Evolutionary conservation across 2,329 filamentous ascomycete species (phyloP).

Genomic region (Seiridium unicorne): DNA sequence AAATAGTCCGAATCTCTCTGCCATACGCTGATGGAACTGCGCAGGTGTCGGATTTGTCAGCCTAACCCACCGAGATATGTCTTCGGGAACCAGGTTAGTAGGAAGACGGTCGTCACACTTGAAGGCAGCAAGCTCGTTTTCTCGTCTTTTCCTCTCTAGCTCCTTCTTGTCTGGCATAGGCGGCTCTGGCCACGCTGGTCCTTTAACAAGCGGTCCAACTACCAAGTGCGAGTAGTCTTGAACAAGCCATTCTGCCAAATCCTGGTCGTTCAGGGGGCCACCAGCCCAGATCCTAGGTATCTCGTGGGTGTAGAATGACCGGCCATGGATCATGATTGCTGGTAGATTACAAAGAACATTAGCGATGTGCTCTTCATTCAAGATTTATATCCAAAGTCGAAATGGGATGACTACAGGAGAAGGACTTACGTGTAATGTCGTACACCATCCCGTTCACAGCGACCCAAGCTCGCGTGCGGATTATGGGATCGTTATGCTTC

Average conservation of each 20-base stretch:
- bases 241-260: background rate
- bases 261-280: background rate
- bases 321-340: constrained; percentile 10
- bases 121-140: background rate
- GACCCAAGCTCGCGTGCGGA: constrained; percentile 8
- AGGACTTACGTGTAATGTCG: constrained; percentile 13
- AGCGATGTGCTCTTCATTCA: background rate
- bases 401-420: background rate
- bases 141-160: background rate
- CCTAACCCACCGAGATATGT: background rate
- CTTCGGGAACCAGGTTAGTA: background rate
- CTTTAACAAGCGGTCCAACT: constrained; percentile 3
- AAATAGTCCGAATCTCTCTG: background rate
- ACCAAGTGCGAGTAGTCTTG: background rate
- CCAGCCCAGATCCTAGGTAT: constrained; percentile 6
- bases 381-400: too few species aligned
- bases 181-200: background rate
- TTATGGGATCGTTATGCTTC: constrained; percentile 4
- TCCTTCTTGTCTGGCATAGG: background rate
- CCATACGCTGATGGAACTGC: background rate
- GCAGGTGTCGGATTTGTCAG: background rate
- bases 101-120: too few species aligned
- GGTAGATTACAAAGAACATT: background rate
- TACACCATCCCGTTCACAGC: constrained; percentile 8
- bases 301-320: background rate